phyloP scores from a whole-genome alignment of 1,284 basidiomycete genomes.

The Marasmius tenuissimus region DNA sequence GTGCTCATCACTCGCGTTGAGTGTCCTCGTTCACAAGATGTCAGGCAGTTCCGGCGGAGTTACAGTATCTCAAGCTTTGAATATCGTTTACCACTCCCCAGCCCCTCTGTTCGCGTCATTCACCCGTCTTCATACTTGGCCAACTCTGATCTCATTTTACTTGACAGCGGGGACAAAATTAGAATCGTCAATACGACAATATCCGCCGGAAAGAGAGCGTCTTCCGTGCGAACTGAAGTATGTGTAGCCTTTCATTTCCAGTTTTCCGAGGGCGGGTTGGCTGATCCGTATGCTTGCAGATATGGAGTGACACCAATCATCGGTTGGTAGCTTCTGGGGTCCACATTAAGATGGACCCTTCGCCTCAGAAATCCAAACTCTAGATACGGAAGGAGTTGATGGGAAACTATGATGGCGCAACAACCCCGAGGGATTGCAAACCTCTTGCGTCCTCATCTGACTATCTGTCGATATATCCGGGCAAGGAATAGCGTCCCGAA shows the following conservation, averaged over 20 bases:
- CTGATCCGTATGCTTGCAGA: conserved; percentile 29
- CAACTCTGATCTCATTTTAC: background rate
- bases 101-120: conserved; percentile 40
- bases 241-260: conserved; percentile 10
- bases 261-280: background rate
- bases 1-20: conserved; percentile 44
- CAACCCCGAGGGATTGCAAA: background rate
- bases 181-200: conserved; percentile 48
- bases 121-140: background rate
- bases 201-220: conserved; percentile 38
- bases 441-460: background rate
- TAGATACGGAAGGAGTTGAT: conserved; percentile 13
- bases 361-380: conserved; percentile 34
- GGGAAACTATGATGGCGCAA: background rate
- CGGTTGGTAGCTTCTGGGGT: conserved; percentile 54
- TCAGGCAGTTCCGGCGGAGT: conserved; percentile 19
- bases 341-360: conserved; percentile 55
- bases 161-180: conserved; percentile 45
- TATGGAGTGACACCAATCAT: conserved; percentile 52
- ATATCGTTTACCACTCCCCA: conserved; percentile 54
- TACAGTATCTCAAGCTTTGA: conserved; percentile 47
- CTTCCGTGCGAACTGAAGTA: conserved; percentile 50
- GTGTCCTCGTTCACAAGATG: conserved; percentile 29
- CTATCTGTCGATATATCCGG: too few species aligned
- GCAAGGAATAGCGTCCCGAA: too few species aligned